Base-by-base conservation (phyloP, 495 filamentous ascomycete genomes). In the Poronia punctata region DNA sequence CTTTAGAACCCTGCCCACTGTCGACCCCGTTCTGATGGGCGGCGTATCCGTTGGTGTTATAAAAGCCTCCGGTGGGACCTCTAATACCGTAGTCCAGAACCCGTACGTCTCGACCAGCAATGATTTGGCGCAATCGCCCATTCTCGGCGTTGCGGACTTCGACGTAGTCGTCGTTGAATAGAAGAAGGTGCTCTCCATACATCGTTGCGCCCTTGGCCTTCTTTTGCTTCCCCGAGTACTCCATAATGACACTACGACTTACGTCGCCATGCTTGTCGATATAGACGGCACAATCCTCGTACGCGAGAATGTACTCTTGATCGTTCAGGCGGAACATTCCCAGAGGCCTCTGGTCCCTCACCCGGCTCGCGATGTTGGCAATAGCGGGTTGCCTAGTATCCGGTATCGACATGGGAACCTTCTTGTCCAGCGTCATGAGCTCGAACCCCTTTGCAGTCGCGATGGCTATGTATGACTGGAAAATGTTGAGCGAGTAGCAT, bases 191-290 rank as follows among this genome's bases (percentile, higher is more conserved):
- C 18, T 87, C 74, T 11, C 83, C 86, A 43, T 88, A 86, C 57
- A 97, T 76, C 41, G 85, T 88, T 2, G 75, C 75, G 3, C 66
- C 68, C 36, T 68, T 71, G 7, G 90, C 92, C 38, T 81, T 81
- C 56, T 83, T 80, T 16, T 87, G 85, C 50, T 82, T 86, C 40
- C 93, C 93, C 3, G 95, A 88, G 62, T 96, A 97, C 52, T 96
- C 87, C 86, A 97, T 93, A 43, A 99, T 85, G 40, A 97, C 86
- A 24, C 79, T 82, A 31, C 92, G 80, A 24, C 79, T 86, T 12
- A 99, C 85, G 41, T 97, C 92, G 45, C 92, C 93, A 59, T 96
- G 88, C 61, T 97, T 95, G 65, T 97, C 94, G 60, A 95, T 87
- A 48, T 97, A 99, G 1, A 97, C 87, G 15, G 87, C 92, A 46